These are phyloP conservation scores for Alternaria angustiovoidea DNA, from an alignment of 2,329 filamentous ascomycete species.

Conservation along the genomic window DNA sequence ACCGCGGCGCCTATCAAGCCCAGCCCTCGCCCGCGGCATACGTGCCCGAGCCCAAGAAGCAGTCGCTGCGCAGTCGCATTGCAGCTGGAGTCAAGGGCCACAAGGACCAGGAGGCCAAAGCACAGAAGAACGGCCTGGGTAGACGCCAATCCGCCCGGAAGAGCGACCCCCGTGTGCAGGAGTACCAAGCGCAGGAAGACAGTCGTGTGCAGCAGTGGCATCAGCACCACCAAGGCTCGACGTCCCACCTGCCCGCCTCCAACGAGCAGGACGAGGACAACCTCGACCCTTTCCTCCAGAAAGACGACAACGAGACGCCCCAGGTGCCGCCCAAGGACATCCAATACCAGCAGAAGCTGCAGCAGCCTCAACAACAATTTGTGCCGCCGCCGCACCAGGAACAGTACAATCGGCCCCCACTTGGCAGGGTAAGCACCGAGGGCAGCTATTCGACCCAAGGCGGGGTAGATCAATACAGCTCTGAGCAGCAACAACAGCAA, in stretches of 20 bases:
- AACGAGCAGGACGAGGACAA: conserved; percentile 50
- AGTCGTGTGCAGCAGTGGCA: conserved; percentile 41
- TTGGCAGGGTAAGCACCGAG: conserved; percentile 51
- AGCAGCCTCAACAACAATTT: conserved; percentile 38
- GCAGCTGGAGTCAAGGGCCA: conserved; percentile 38
- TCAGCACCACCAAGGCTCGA: conserved; percentile 41
- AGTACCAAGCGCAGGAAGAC: conserved; percentile 37
- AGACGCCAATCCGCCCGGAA: conserved; percentile 49
- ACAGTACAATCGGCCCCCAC: conserved; percentile 47
- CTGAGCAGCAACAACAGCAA: conserved; percentile 45
- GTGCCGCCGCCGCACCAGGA: conserved; percentile 41
- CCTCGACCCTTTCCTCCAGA: conserved; percentile 51
- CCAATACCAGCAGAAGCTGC: conserved; percentile 39
- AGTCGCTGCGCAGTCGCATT: conserved; percentile 46
- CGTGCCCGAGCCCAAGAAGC: conserved; percentile 40
- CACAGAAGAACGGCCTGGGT: conserved; percentile 42
- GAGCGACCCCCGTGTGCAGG: conserved; percentile 40
- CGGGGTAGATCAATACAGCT: conserved; percentile 52
- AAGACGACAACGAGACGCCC: conserved; percentile 38
- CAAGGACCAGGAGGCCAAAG: conserved; percentile 45
- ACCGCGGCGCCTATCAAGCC: conserved; percentile 37
- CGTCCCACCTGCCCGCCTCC: conserved; percentile 45
- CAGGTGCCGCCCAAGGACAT: conserved; percentile 49
- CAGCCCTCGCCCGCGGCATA: conserved; percentile 18
- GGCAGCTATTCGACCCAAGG: conserved; percentile 49